These are phyloP conservation scores for Chrysosporium keratinophilum DNA, from an alignment of 2,329 filamentous ascomycete genomes.

Conservation along the genomic window DNA sequence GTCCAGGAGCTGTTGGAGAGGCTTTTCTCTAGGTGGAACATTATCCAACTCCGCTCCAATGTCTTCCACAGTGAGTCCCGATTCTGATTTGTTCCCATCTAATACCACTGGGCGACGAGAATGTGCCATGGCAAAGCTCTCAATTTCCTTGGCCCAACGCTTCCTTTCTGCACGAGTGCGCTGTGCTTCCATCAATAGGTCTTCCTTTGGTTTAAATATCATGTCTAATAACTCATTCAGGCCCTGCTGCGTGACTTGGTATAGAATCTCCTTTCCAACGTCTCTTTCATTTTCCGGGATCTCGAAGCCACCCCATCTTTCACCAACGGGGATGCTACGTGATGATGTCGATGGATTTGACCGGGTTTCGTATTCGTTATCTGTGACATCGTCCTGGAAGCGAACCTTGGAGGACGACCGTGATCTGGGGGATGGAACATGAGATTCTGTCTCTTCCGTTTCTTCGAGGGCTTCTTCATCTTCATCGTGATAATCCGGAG, in stretches of 20 bases:
- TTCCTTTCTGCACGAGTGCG: conserved; percentile 53
- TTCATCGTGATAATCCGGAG: conserved; percentile 48
- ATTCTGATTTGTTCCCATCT: conserved; percentile 7
- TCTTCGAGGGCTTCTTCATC: conserved; percentile 43
- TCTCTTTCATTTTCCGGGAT: conserved; percentile 72
- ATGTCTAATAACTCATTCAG: conserved; percentile 86
- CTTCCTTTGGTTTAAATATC: conserved; percentile 72
- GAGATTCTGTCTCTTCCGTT: conserved; percentile 24
- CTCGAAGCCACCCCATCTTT: conserved; percentile 67
- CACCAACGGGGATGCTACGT: conserved; percentile 52
- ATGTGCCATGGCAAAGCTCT: conserved; percentile 23
- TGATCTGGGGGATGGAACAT: conserved; percentile 45
- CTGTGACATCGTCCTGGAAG: conserved; percentile 59
- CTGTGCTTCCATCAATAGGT: conserved; percentile 58
- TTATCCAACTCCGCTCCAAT: conserved; percentile 17
- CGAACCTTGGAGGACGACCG: conserved; percentile 70
- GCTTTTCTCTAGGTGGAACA: conserved; percentile 21
- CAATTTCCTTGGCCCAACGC: conserved; percentile 39
- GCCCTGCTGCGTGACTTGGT: conserved; percentile 81
- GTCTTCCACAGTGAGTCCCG: conserved; percentile 19
- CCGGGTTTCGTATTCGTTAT: conserved; percentile 57
- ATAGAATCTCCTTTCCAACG: conserved; percentile 77
- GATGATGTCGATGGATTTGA: conserved; percentile 67
- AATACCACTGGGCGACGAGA: neutral
- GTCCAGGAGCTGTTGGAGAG: conserved; percentile 36